phyloP scores from a whole-genome alignment of 495 filamentous ascomycete genomes.

The Evernia prunastri region DNA sequence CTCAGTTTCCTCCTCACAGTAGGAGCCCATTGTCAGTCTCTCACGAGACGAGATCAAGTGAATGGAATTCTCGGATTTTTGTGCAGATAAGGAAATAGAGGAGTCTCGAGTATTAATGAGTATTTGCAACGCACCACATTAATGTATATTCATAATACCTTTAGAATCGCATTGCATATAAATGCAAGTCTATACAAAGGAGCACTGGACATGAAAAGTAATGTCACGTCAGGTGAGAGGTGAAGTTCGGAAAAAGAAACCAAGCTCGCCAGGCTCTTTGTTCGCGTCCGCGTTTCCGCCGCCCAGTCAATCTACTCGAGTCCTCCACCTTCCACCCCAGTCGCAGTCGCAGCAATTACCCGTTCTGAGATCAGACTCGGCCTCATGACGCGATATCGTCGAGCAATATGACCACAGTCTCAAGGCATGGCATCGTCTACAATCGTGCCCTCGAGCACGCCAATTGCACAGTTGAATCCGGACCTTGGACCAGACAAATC shows the following conservation, averaged over 20 bases:
- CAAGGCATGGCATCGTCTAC: slow-evolving; percentile 5
- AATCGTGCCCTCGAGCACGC: slow-evolving; percentile 31
- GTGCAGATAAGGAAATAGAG: neutral
- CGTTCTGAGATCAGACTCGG: neutral
- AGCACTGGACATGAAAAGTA: neutral
- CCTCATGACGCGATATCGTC: neutral
- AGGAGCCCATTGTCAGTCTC: neutral
- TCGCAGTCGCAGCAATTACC: neutral
- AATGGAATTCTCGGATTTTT: neutral
- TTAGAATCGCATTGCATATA: neutral
- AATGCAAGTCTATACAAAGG: neutral
- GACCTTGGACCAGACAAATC: slow-evolving; percentile 31
- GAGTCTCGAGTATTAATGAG: neutral
- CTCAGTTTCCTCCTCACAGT: neutral
- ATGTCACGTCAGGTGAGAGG: neutral
- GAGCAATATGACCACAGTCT: slow-evolving; percentile 5
- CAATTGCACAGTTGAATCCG: slow-evolving; percentile 68
- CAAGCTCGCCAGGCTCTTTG: neutral
- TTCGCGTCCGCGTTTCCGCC: neutral
- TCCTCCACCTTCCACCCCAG: neutral
- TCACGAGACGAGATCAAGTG: neutral
- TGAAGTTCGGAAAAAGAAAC: neutral
- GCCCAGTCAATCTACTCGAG: neutral
- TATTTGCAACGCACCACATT: neutral
- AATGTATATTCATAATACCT: neutral